Evolutionary conservation across 106 monocot species (phyloP), one percentile per base, ranked within the genome.

Genomic region (Dendrobium officinale): DNA sequence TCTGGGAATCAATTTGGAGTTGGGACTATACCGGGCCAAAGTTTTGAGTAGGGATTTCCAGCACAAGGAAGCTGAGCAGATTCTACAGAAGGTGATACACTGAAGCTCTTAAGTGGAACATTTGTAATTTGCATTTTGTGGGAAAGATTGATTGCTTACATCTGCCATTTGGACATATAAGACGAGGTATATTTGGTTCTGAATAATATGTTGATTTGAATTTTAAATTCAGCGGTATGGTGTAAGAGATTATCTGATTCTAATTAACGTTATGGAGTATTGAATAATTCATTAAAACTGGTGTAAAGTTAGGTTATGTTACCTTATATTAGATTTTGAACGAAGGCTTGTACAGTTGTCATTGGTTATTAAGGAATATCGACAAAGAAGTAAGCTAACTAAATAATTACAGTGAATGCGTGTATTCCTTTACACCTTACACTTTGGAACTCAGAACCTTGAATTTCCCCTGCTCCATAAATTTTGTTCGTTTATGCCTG

Each of bases 11-110:
- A 99, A 99, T 67, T 75, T 95, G 77, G 98, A 99, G 88, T 82
- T 99, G 67, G 86, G 86, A 70, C 70, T 99, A 17, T 99, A 95
- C 79, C 86, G 91, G 26, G 98, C 95, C 2, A 99, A 99, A 85
- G 92, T 95, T 8, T 78, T 92, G n/a, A 85, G 86, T 5, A 82
- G 91, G 81, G 85, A 83, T 55, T 99, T 95, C 82, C 67, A 86
- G 89, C 91, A 85, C 77, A n/a, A 83, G 67, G 89, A 99, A 42
- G 98, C 98, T 43, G 88, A 92, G 82, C 80, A 84, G 77, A 78
- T 99, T 33, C 91, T 99, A 6, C 66, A 77, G 17, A 93, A 99
- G 95, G 98, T 99, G 72, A 26, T 56, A 72, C 9, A 40, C 37
- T 72, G 37, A 64, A 51, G 64, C 64, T 72, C 15, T 72, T 72